Conservation (phyloP, 495 filamentous ascomycete species). For the Penicillium lividum region DNA sequence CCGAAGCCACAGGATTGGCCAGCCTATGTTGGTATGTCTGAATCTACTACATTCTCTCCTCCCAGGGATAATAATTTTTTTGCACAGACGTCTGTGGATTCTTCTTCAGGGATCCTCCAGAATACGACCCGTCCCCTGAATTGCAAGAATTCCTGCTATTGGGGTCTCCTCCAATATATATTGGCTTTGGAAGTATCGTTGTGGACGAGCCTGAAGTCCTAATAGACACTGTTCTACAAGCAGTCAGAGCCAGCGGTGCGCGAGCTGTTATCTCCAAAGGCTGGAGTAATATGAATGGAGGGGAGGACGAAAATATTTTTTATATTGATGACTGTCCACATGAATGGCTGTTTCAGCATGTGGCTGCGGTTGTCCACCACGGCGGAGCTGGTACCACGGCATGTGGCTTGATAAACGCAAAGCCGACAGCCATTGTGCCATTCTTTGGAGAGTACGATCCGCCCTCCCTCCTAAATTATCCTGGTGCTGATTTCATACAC, state of each 20-base stretch:
- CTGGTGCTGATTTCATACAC: constrained; percentile 6
- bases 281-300: constrained; percentile 62
- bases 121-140: constrained; percentile 53
- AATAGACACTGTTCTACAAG: constrained; percentile 55
- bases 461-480: neutral
- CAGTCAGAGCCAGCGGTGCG: constrained; percentile 48
- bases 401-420: constrained; percentile 56
- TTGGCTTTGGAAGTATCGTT: constrained; percentile 70
- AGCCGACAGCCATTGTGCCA: constrained; percentile 62
- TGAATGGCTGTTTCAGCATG: constrained; percentile 66
- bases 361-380: constrained; percentile 63
- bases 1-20: constrained; percentile 65
- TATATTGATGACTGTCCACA: constrained; percentile 64
- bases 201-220: constrained; percentile 59
- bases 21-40: constrained; percentile 48
- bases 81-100: constrained; percentile 57
- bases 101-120: constrained; percentile 55
- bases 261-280: constrained; percentile 64
- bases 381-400: constrained; percentile 69
- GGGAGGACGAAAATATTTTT: constrained; percentile 48
- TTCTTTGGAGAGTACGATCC: constrained; percentile 62
- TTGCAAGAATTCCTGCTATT: constrained; percentile 53
- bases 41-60: neutral
- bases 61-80: neutral
- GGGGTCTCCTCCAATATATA: constrained; percentile 61